A percentile compares a stretch with the other conserved stretches of the same genome.
phyloP scores from a whole-genome alignment of 208 protist species.

The Leishmania major region DNA sequence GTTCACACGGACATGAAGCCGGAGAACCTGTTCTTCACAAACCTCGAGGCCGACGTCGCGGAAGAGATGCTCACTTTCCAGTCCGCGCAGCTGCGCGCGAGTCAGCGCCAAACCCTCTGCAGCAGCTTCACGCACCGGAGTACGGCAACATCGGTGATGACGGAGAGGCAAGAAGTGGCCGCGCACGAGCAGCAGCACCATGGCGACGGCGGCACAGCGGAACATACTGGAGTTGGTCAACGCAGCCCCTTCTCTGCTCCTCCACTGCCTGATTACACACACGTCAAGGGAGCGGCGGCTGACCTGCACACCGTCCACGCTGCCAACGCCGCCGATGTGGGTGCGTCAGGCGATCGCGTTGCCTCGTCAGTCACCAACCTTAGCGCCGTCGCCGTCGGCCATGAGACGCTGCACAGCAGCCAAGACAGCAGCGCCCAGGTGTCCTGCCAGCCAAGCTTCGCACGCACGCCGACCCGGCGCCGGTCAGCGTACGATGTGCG shows the following conservation, averaged over 20 bases:
- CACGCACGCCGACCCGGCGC: neutral
- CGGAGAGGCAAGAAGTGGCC: neutral
- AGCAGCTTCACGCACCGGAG: slow-evolving; percentile 18
- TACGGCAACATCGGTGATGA: neutral
- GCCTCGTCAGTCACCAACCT: too few species aligned
- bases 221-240: too few species aligned
- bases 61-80: slow-evolving; percentile 38
- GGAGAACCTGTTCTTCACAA: slow-evolving; percentile 87
- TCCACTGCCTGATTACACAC: too few species aligned
- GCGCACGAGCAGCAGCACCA: too few species aligned
- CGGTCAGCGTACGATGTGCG: slow-evolving; percentile 42
- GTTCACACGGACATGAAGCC: slow-evolving; percentile 96
- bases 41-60: slow-evolving; percentile 39
- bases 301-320: neutral
- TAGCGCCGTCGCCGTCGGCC: too few species aligned
- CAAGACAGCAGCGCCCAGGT: too few species aligned
- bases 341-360: too few species aligned
- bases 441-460: neutral
- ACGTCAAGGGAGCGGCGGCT: too few species aligned
- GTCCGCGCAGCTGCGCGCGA: slow-evolving; percentile 25
- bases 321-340: neutral
- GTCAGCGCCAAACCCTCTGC: slow-evolving; percentile 7
- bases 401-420: too few species aligned
- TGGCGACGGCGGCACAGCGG: too few species aligned
- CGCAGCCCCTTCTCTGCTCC: too few species aligned